Evolutionary conservation across 176 grass and related monocot genomes (phyloP).

Genomic region (Neostapfia colusana): DNA sequence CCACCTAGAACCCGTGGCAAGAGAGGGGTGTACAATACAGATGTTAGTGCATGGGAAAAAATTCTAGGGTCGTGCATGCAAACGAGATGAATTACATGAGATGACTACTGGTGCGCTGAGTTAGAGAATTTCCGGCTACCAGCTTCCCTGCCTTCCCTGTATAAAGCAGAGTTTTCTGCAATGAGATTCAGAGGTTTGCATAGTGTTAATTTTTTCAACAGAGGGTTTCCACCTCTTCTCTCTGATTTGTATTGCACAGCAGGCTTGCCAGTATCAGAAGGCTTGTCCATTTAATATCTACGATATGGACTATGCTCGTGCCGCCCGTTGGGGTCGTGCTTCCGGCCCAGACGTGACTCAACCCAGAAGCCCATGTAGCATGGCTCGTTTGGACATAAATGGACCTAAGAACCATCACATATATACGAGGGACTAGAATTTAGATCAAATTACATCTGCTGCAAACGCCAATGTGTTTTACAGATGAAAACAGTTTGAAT

Average conservation of each 20-base stretch:
- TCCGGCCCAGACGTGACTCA: no score
- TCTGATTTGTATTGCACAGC: conserved; percentile 77
- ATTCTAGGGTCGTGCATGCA: background rate
- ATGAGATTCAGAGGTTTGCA: background rate
- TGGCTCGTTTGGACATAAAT: no score
- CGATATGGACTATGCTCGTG: no score
- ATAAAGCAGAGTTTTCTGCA: conserved; percentile 4
- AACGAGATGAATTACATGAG: conserved; percentile 8
- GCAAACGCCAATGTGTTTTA: background rate
- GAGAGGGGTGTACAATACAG: conserved; percentile 27
- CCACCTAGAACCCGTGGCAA: conserved; percentile 17
- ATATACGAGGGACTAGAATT: background rate
- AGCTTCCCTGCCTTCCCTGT: background rate
- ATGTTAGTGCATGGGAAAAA: background rate
- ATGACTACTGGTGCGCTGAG: background rate
- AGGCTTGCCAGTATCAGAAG: conserved; percentile 63
- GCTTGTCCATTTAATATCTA: no score
- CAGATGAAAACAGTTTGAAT: background rate
- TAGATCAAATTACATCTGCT: background rate
- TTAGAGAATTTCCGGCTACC: background rate
- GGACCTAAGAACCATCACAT: background rate
- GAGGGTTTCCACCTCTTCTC: conserved; percentile 42
- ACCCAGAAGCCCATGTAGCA: no score
- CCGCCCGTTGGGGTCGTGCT: no score
- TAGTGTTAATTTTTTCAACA: background rate